Base-by-base conservation (phyloP, 768 basidiomycete genomes). In the Steccherinum ochraceum region DNA sequence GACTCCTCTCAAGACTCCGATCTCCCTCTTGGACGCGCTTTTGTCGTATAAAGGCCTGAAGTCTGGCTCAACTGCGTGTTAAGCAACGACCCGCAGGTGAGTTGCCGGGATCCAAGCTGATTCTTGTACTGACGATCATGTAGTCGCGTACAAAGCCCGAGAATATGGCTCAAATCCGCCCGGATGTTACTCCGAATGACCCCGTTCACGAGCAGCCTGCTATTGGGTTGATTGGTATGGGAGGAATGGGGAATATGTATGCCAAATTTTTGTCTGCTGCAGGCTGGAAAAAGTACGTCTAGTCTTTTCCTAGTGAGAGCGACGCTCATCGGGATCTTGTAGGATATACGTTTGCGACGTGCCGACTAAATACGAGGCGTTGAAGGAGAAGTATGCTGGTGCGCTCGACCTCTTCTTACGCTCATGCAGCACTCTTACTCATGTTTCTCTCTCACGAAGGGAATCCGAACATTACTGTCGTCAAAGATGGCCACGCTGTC, bases 171-270 rank as follows among this genome's bases (percentile, higher is more conserved):
- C 53, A 53, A 49, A 41, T 53, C 30, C 41, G 46, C 13, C 57
- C 61, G 30, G 56, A 67, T 26, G 62, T 65, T 10, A 66, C 67
- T 5, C 68, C 68, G 18, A 61, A 63, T 10, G 58, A 65, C 7
- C 74, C 77, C 4, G 18, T 62, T 1, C 68, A 73, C 4, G 64
- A 72, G 21, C 90, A 93, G 57, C 89, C 90, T 4, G 76, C 78
- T 0, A 88, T 98, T 35, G 94, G 94, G 1, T 72, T 96, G 47
- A 96, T 96, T 54, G 94, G 95, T 2, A 96, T 97, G 93, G 94
- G 94, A 0, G 89, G 89, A 46, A 98, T 98, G 95, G 95, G 95
- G 2, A 74, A 72, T 61, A 92, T 98, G 93, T 98, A 97, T 64
- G 92, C 93, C 0, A 77, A 75, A 16, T 64, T 72, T n/a, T 73